Evolutionary conservation across 164 flowering plant genomes (phyloP), one percentile per base, ranked within the genome.

Genomic region (Liriodendron chinense): DNA sequence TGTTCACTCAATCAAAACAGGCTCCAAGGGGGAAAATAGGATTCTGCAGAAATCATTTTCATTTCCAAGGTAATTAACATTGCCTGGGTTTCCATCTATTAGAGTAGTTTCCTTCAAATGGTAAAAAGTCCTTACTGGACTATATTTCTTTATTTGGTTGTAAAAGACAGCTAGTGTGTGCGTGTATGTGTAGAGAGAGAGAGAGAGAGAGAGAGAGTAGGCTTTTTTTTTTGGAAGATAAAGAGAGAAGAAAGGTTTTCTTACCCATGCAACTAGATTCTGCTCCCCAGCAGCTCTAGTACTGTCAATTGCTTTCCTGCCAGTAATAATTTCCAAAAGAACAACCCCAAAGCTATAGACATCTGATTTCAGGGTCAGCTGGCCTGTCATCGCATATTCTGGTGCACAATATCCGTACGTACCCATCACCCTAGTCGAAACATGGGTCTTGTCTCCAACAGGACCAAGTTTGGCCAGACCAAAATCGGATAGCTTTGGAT

Each of bases 401-500:
- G 97, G 94, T 10, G 98, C 97, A 81, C 98, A 92, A 70, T 94
- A 91, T 28, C 97, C 95, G 74, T 92, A 89, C 12, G 98, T 94
- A 65, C 98, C 95, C 98, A 91, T 94, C 74, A 92, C 94, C 82
- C 97, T 83, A 2, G 97, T 92, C 20, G 97, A 92, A 28, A 94
- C 97, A 86, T 92, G 96, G 3, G 94, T 91, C 20, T 87, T 78
- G 80, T 90, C 95, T 57, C 98, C 98, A 43, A 80, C 82, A 1
- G 98, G 98, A 1, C 98, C 98, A 61, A 91, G 89, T 84, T 94
- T 94, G 1, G 98, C 98, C 82, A 94, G 82, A 47, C 98, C 98
- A 82, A 94, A 94, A 83, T 94, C 98, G 16, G 98, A 94, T 47
- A 94, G 78, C 79, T 94, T 94, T 0, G 94, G 84, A 80, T 87